Conservation (phyloP, 257 asterid species). For the Mitragyna speciosa region DNA sequence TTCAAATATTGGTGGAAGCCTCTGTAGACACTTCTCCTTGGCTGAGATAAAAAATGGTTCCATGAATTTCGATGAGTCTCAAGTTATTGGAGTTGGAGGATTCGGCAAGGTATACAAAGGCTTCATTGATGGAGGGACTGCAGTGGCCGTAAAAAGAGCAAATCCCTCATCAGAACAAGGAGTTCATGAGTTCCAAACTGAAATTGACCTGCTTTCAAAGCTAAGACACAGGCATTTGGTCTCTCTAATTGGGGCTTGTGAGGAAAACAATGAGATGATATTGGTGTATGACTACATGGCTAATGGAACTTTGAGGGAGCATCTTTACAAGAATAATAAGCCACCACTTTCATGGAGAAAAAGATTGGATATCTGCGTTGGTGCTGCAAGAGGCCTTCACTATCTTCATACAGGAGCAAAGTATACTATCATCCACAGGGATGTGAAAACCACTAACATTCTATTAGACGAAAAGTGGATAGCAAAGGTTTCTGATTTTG, state of each 20-base stretch:
- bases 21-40: conserved; percentile 60
- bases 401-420: conserved; percentile 87
- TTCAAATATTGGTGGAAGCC: conserved; percentile 44
- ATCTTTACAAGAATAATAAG: conserved; percentile 40
- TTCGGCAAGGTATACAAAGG: conserved; percentile 82
- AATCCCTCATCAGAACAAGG: conserved; percentile 74
- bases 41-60: conserved; percentile 60
- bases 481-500: conserved; percentile 79
- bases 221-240: conserved; percentile 77
- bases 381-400: conserved; percentile 74
- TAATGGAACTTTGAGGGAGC: conserved; percentile 75
- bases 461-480: conserved; percentile 64
- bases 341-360: conserved; percentile 54
- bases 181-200: conserved; percentile 62
- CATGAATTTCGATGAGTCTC: conserved; percentile 49
- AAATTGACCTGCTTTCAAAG: conserved; percentile 70
- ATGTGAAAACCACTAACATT: conserved; percentile 77
- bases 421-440: conserved; percentile 70
- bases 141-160: conserved; percentile 67
- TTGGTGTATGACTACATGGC: conserved; percentile 83
- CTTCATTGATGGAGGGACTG: conserved; percentile 39
- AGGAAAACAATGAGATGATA: conserved; percentile 72
- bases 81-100: conserved; percentile 78
- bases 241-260: conserved; percentile 76
- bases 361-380: conserved; percentile 67